These are phyloP conservation scores for Aureobasidium sp. DNA, from an alignment of 2,329 filamentous ascomycete species.

Conservation along the genomic window DNA sequence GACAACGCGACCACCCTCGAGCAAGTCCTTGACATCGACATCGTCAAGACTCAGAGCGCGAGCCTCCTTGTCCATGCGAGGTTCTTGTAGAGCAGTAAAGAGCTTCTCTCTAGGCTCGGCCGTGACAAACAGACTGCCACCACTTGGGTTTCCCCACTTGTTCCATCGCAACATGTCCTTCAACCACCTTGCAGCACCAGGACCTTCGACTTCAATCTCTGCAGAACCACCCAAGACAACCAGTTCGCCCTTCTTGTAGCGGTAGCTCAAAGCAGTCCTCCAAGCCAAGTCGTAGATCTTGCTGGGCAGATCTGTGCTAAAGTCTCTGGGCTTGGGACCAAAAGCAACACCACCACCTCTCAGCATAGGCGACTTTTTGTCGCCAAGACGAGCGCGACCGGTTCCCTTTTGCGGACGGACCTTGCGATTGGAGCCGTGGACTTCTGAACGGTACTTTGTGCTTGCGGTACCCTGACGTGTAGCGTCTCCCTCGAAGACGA, in stretches of 20 bases:
- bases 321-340: slow-evolving; percentile 89
- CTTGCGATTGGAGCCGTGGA: slow-evolving; percentile 78
- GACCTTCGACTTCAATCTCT: slow-evolving; percentile 52
- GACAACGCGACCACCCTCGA: slow-evolving; percentile 77
- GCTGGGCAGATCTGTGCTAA: slow-evolving; percentile 70
- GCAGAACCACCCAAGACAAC: slow-evolving; percentile 74
- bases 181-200: slow-evolving; percentile 46
- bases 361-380: slow-evolving; percentile 73
- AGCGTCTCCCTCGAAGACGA: slow-evolving; percentile 86
- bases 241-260: slow-evolving; percentile 80
- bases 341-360: slow-evolving; percentile 80
- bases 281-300: slow-evolving; percentile 96
- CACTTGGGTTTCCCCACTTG: slow-evolving; percentile 58
- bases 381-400: slow-evolving; percentile 71
- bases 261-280: slow-evolving; percentile 87
- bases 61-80: slow-evolving; percentile 56
- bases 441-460: slow-evolving; percentile 73
- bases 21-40: slow-evolving; percentile 90
- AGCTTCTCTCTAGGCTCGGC: slow-evolving; percentile 54
- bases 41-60: slow-evolving; percentile 64
- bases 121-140: slow-evolving; percentile 71
- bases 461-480: slow-evolving; percentile 81
- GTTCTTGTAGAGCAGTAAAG: slow-evolving; percentile 57
- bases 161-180: slow-evolving; percentile 64
- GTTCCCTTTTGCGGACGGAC: slow-evolving; percentile 80